Conservation (phyloP, 2,329 filamentous ascomycete species). For the Trichoderma pleuroti region DNA sequence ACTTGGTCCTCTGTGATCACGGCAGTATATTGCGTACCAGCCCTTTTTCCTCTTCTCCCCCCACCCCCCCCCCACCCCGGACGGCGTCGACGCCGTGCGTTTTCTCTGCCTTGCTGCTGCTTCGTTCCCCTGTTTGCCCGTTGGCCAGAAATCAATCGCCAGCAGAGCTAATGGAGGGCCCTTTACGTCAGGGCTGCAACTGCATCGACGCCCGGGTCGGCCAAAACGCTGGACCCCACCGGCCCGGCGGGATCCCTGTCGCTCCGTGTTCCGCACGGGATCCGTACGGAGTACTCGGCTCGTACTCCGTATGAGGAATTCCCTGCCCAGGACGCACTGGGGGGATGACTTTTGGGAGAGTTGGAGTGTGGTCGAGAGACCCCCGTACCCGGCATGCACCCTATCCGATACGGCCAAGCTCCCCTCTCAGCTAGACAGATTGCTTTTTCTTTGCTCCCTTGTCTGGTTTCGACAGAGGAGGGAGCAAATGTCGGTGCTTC, state of each 20-base stretch:
- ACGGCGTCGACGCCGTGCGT: background rate
- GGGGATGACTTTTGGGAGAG: background rate
- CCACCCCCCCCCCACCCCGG: background rate
- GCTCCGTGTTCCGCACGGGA: conserved; percentile 17
- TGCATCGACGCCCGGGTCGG: conserved; percentile 20
- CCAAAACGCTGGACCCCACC: conserved; percentile 14
- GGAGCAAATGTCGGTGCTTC: background rate
- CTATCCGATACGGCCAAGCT: conserved; percentile 16
- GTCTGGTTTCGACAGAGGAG: background rate
- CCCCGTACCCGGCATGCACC: conserved; percentile 5
- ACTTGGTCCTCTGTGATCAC: background rate
- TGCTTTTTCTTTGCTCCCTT: background rate
- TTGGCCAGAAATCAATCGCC: background rate
- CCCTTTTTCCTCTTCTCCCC: background rate
- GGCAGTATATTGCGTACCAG: background rate
- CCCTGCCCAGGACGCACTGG: background rate
- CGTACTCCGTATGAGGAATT: conserved; percentile 16
- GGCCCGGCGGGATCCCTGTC: conserved; percentile 15
- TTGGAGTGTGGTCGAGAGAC: background rate
- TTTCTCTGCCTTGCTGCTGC: background rate
- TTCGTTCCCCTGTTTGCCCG: background rate
- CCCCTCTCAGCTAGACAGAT: background rate
- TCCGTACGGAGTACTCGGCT: conserved; percentile 19
- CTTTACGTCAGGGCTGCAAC: conserved; percentile 20
- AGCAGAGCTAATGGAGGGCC: background rate